phyloP scores from a whole-genome alignment of 306 rosid genomes.

The Cicer judaicum region DNA sequence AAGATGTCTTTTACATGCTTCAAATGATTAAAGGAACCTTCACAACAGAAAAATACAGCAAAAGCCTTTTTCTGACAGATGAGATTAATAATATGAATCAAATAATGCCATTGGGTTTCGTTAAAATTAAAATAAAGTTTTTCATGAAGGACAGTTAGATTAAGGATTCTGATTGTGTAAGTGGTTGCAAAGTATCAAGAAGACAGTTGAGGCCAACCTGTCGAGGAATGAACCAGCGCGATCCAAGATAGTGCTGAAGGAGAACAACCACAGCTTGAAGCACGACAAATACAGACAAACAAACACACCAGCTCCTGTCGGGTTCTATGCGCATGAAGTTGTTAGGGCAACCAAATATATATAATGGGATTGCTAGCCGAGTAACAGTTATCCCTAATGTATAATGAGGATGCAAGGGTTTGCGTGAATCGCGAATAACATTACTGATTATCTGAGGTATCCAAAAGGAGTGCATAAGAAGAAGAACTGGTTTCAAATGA shows the following conservation, averaged over 20 bases:
- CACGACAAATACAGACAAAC: slow-evolving; percentile 62
- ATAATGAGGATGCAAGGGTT: slow-evolving; percentile 92
- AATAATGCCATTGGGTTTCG: background rate
- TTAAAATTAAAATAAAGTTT: background rate
- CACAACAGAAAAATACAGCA: background rate
- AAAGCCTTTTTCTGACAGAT: background rate
- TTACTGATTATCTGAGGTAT: slow-evolving; percentile 90
- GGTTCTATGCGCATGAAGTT: slow-evolving; percentile 93
- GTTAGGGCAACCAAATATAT: slow-evolving; percentile 89
- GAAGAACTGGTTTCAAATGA: slow-evolving; percentile 76
- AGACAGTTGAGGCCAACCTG: slow-evolving; percentile 62
- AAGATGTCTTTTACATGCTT: background rate
- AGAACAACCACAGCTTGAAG: slow-evolving; percentile 82
- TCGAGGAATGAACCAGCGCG: slow-evolving; percentile 98
- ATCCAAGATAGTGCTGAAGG: slow-evolving; percentile 91
- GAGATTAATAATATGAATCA: background rate
- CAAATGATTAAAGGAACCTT: slow-evolving; percentile 8
- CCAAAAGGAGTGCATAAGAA: slow-evolving; percentile 91
- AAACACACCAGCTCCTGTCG: slow-evolving; percentile 77
- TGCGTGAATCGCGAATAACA: slow-evolving; percentile 85
- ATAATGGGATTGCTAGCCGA: slow-evolving; percentile 85
- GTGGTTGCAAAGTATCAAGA: slow-evolving; percentile 22
- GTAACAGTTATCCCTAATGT: slow-evolving; percentile 79
- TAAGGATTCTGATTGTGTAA: slow-evolving; percentile 11
- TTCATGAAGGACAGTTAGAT: background rate